These are phyloP conservation scores for Penicillium angulare DNA, from an alignment of 495 filamentous ascomycete species.

Conservation along the genomic window DNA sequence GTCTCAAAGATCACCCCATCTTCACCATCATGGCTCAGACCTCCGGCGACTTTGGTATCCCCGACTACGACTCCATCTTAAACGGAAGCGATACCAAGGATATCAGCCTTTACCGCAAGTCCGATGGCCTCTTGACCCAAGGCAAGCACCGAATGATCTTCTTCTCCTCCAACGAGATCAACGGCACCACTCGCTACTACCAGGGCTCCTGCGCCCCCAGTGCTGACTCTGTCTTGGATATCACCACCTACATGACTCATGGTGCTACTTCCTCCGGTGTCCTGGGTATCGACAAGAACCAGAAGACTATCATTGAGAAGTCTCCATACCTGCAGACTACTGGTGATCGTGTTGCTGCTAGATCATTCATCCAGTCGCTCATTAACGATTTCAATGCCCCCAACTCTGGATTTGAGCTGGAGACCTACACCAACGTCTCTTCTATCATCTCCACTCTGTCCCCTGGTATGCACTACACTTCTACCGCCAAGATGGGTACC, in stretches of 20 bases:
- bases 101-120: constrained; percentile 45
- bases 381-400: constrained; percentile 57
- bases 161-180: constrained; percentile 25
- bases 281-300: constrained; percentile 54
- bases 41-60: constrained; percentile 58
- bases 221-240: constrained; percentile 22
- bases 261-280: constrained; percentile 52
- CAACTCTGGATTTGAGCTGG: constrained; percentile 44
- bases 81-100: constrained; percentile 46
- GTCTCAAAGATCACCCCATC: constrained; percentile 71
- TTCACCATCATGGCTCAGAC: constrained; percentile 63
- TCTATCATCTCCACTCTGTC: constrained; percentile 44
- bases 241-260: constrained; percentile 44
- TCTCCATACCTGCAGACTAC: constrained; percentile 32
- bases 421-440: constrained; percentile 54
- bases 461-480: constrained; percentile 71
- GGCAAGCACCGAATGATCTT: constrained; percentile 59
- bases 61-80: constrained; percentile 65
- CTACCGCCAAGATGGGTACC: constrained; percentile 60
- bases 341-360: constrained; percentile 22
- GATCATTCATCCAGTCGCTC: constrained; percentile 41
- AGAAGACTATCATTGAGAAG: constrained; percentile 58
- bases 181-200: constrained; percentile 29
- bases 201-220: constrained; percentile 31
- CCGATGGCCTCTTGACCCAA: constrained; percentile 64